Base-by-base conservation (phyloP, 768 basidiomycete genomes). In the Chalciporus piperatus region DNA sequence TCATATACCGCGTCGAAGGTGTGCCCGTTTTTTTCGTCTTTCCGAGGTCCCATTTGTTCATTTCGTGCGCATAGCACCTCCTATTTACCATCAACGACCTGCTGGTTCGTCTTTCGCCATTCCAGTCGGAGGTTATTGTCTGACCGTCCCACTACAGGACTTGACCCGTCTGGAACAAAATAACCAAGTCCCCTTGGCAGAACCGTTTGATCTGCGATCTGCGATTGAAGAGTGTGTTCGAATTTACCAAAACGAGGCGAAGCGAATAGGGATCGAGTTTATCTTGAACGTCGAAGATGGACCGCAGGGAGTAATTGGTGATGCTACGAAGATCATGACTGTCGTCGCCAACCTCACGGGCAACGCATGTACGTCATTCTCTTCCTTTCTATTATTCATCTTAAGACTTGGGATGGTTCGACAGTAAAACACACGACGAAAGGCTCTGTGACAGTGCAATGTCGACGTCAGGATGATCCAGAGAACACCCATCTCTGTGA, bases 21-120 rank as follows among this genome's bases (percentile, higher is more conserved):
- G 45, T 54, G 51, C 55, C 12, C 4, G 3, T 19, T 45, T 33
- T 17, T 25, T 12, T 11, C 25, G 35, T 32, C 1, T n/a, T 20
- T 13, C 25, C 12, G 8, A 11, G 13, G 25, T 20, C 19, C 37
- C 12, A 6, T 17, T 47, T 8, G 6, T 45, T n/a, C 16, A 23
- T 41, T 8, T 20, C 27, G 41, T 40, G 32, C 13, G 28, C 44
- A 20, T 60, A 83, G 83, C 82, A 82, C 51, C 70, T 92, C 19
- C 69, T 92, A 4, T 91, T 89, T 70, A 88, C 89, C 4, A 89
- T 92, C 67, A 91, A 91, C 63, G 89, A 92, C 67, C 71, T 92
- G 10, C 73, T 92, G 60, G 81, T 83, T 47, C 13, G 72, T 57
- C 12, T 14, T 22, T 23, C 19, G 19, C 33, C 22, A 8, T 35